Percentiles rank a stretch among this genome's conserved stretches.
Conservation (phyloP, 257 asterid species). For the Solanum sejunctum region DNA sequence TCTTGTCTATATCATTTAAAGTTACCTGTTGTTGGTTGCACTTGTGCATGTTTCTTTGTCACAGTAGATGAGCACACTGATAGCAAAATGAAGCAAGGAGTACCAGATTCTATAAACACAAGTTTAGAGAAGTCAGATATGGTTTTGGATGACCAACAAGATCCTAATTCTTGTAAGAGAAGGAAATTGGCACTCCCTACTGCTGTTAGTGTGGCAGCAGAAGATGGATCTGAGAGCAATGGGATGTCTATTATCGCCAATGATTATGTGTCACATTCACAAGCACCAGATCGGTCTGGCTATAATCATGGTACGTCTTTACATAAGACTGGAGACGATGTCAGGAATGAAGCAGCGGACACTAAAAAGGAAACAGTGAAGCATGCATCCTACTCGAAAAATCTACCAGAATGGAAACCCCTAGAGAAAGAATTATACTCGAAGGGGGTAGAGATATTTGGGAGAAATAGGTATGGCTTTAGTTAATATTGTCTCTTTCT, state of each 20-base stretch:
- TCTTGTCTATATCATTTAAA: background rate
- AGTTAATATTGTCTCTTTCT: background rate
- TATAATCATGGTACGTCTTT: constrained; percentile 10
- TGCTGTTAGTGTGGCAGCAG: constrained; percentile 7
- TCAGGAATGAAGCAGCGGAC: constrained; percentile 21
- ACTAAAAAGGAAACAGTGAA: constrained; percentile 16
- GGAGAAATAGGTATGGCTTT: constrained; percentile 66
- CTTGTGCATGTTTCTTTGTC: background rate
- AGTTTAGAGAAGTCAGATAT: constrained; percentile 9
- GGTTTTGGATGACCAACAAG: constrained; percentile 22
- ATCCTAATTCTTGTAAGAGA: constrained; percentile 31
- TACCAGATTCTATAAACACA: constrained; percentile 19
- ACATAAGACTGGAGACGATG: constrained; percentile 9
- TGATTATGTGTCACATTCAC: constrained; percentile 16
- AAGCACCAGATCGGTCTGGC: constrained; percentile 4
- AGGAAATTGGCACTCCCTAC: constrained; percentile 25
- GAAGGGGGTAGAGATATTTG: constrained; percentile 90
- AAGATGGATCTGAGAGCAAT: constrained; percentile 17
- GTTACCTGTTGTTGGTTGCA: background rate
- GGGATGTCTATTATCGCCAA: constrained; percentile 19
- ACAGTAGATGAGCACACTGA: constrained; percentile 27
- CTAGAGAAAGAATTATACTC: constrained; percentile 80
- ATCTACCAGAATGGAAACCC: constrained; percentile 53
- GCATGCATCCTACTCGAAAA: constrained; percentile 14
- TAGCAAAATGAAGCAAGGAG: constrained; percentile 18